These are phyloP conservation scores for Trichophyton mentagrophytes DNA, from an alignment of 2,329 filamentous ascomycete species.

Conservation along the genomic window DNA sequence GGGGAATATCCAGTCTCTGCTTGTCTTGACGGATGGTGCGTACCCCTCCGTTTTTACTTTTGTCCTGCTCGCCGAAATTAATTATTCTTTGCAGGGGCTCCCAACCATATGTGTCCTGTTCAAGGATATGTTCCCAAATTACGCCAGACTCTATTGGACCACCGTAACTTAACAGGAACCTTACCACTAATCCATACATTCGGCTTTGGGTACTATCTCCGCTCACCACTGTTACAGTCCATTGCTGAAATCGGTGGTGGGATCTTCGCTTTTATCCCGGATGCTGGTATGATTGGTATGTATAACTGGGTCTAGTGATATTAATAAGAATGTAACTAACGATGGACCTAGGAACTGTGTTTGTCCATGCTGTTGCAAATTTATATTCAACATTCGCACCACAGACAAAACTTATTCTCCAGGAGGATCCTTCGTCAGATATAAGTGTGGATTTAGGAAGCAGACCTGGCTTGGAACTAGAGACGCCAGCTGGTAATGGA, in stretches of 20 bases:
- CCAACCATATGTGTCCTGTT: slow-evolving; percentile 42
- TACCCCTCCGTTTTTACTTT: not conserved
- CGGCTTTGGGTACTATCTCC: slow-evolving; percentile 41
- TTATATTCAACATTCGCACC: slow-evolving; percentile 47
- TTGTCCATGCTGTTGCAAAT: slow-evolving; percentile 50
- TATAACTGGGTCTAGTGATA: slow-evolving; percentile 6
- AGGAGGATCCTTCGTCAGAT: slow-evolving; percentile 12
- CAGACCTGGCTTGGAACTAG: slow-evolving; percentile 23
- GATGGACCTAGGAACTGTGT: slow-evolving; percentile 37
- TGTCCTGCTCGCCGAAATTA: not conserved
- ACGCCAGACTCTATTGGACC: slow-evolving; percentile 21
- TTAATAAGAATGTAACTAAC: not conserved
- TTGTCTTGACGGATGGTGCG: slow-evolving; percentile 22
- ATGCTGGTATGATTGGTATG: slow-evolving; percentile 45
- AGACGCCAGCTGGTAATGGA: slow-evolving; percentile 22
- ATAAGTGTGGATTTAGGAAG: slow-evolving; percentile 17
- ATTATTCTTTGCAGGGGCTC: slow-evolving; percentile 19
- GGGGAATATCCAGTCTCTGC: slow-evolving; percentile 22
- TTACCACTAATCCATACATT: slow-evolving; percentile 38
- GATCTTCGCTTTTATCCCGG: slow-evolving; percentile 49
- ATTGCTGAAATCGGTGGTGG: slow-evolving; percentile 47
- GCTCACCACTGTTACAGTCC: slow-evolving; percentile 45
- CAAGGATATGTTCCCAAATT: slow-evolving; percentile 46
- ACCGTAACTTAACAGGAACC: slow-evolving; percentile 24
- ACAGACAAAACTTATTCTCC: slow-evolving; percentile 34